Conservation (phyloP, 768 basidiomycete genomes). For the Xerocomus brunneocitrinus region DNA sequence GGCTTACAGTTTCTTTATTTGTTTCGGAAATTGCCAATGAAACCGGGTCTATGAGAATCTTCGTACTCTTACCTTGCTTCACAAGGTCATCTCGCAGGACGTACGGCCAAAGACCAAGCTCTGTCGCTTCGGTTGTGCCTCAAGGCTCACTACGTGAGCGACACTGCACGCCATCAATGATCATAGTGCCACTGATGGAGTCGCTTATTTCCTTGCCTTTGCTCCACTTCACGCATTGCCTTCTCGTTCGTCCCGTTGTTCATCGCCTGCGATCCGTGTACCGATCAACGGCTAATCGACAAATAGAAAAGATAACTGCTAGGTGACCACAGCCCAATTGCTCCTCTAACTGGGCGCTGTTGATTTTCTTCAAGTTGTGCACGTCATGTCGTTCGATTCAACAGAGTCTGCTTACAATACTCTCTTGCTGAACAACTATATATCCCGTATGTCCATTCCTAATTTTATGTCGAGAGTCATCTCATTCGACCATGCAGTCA, state of each 20-base stretch:
- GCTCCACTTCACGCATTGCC: not conserved
- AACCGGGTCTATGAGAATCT: no score
- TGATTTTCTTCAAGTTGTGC: not conserved
- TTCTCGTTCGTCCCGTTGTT: not conserved
- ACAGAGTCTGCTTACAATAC: not conserved
- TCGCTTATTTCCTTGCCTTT: not conserved
- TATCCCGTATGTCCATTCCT: not conserved
- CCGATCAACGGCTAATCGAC: not conserved
- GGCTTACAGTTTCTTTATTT: no score
- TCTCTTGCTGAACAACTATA: not conserved
- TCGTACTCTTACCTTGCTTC: no score
- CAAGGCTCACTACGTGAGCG: no score
- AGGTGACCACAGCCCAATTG: not conserved
- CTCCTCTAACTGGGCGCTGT: not conserved
- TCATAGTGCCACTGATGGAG: no score
- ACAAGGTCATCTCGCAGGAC: no score
- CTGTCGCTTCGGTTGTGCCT: no score
- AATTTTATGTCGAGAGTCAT: not conserved
- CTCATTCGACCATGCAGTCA: not conserved
- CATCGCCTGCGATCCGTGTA: not conserved
- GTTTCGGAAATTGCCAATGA: no score
- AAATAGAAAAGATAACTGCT: not conserved
- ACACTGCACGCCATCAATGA: no score
- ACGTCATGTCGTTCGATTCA: constrained; percentile 1
- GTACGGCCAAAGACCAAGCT: no score